Base-by-base conservation (phyloP, 2,329 filamentous ascomycete genomes). In the Chrysosphaeria jannelii region DNA sequence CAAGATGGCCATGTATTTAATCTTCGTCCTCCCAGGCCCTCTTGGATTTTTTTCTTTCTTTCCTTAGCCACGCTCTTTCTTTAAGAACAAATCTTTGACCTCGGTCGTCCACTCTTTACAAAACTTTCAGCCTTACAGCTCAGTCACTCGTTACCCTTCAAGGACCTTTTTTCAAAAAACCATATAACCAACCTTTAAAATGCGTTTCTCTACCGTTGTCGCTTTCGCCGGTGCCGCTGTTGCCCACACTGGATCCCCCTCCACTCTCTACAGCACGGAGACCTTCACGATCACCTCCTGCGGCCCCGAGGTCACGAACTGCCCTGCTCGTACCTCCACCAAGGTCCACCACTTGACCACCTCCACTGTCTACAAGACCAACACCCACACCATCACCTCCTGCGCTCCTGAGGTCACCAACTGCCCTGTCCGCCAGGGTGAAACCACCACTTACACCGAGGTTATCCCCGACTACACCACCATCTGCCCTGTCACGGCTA, bases 271-370 rank as follows among this genome's bases (percentile, higher is more conserved):
- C 52, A 44, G 46, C 38, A 61, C 55, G 33, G 49, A 60, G 39
- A 48, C 53, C 39, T 46, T 57, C 34, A 64, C 59, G 45, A 47
- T 63, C 50, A 64, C 56, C 42, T 59, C 54, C 25, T 65, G 59
- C 44, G 50, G 39, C 29, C 42, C 53, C 10, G 46, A 46, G 27
- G 50, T 55, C 35, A 51, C 53, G 38, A 36, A 57, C 51, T 60
- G 55, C 44, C 44, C 44, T 21, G 43, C 40, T 28, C 25, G 25
- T 24, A 34, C 34, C 28, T 20, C 31, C 24, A 36, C 35, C 25
- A 34, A 34, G 30, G 31, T 39, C 28, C 33, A 37, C 33, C 35
- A 39, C 30, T 26, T 41, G 25, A 47, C 48, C 18, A 28, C 23
- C 16, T 28, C 27, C 23, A 52, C 57, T 39, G 47, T 57, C 46